Base-by-base conservation (phyloP, 805 yeast genomes). In the Teunomyces pallodes region DNA sequence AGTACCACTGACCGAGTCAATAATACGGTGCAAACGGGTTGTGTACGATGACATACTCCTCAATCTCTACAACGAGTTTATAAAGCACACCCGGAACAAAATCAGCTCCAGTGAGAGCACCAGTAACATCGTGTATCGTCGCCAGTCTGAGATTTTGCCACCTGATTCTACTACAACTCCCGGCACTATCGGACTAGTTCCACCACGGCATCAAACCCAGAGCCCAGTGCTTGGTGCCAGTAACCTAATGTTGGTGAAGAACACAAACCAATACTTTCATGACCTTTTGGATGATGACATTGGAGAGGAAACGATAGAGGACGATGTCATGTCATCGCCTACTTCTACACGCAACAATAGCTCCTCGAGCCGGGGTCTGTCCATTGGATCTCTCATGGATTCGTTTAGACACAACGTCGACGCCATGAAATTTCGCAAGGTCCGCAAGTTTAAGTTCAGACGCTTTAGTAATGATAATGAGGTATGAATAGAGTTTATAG, bases 301-400 rank as follows among this genome's bases (percentile, higher is more conserved):
- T 6, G 44, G 20, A 16, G 35, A 16, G 12, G 39, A 36, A 10
- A 20, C 39, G 13, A 17, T 36, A 8, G 39, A 36, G 39, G 41
- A 38, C 5, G 41, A 24, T 13, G 28, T 38, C 16, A 38, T 38
- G 41, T 26, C 27, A 5, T 38, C 41, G 20, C 41, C 41, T n/a
- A 28, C 30, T n/a, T 38, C 41, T 26, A 38, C 41, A 38, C 41
- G 41, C 20, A 14, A 32, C 26, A 42, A 47, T 29, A 45, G 40
- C 36, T 43, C 51, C 27, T 47, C 40, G 16, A 50, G 52, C 42
- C 56, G 72, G n/a, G 69, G 70, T n/a, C 58, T 62, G 26, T 64
- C 70, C 3, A 53, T 67, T 9, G 69, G 71, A 5, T 58, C 63
- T 9, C 54, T 67, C 9, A 62, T 67, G 52, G 71, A 67, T 36